Base-by-base conservation (phyloP, 2,329 filamentous ascomycete genomes). In the Coniosporium tulheliwenetii region DNA sequence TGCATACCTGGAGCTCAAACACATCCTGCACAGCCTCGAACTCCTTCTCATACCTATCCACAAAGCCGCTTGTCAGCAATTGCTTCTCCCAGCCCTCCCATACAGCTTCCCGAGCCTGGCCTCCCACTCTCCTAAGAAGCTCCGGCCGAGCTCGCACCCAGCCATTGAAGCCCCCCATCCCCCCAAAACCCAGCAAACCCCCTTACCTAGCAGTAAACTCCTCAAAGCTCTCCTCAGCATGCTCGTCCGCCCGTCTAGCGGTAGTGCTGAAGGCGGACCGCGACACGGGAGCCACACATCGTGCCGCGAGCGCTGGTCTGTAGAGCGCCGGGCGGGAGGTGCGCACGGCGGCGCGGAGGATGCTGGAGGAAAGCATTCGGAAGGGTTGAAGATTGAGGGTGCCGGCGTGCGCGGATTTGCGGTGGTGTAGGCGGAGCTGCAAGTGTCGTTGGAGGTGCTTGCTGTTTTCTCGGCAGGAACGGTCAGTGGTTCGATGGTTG, bases 1-100 rank as follows among this genome's bases (percentile, higher is more conserved):
- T 45, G 62, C 74, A 60, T 79, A 94, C 87, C 85, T 95, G 87
- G 60, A 98, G 85, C 79, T 98, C 91, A 66, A 98, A 98, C 60
- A 96, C 89, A 71, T 98, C 91, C 70, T 96, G 85, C 51, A 98
- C 91, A 59, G 70, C 68, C 48, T 98, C 89, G 61, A 98, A 98
- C 71, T 98, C 91, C 78, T 95, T 95, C 77, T 98, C 91, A 62
- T 93, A 98, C 71, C 91, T 98, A 62, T 58, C 48, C 55, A 43
- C 43, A 49, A 51, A 51, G 42, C 48, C 19, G 50, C 53, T 54
- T 50, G 48, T 44, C 48, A 45, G 33, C 40, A 33, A 37, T 41
- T 32, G 39, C 33, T 14, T 7, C 16, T 9, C 19, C 3, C 3
- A 26, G 19, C 19, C 19, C 7, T 26, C 7, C 19, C 19, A 26